phyloP scores from a whole-genome alignment of 768 basidiomycete genomes.

The Leccinum sublutescens region DNA sequence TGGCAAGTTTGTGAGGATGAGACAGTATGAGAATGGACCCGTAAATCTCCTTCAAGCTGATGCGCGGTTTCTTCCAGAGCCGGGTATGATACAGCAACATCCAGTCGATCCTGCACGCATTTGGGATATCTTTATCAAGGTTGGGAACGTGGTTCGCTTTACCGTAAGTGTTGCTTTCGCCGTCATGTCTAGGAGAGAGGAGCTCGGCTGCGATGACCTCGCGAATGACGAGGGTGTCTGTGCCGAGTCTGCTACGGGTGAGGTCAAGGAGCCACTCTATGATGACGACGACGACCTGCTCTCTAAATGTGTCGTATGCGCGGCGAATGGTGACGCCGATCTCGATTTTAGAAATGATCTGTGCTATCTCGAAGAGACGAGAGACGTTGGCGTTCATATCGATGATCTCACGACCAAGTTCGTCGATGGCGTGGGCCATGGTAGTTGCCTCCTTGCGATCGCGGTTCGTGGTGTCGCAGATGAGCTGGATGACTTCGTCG shows the following conservation, averaged over 20 bases:
- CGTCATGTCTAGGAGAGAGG: conserved; percentile 52
- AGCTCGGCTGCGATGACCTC: conserved; percentile 74
- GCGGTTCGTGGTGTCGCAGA: conserved; percentile 53
- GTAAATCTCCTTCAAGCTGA: conserved; percentile 81
- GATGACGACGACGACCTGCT: conserved; percentile 78
- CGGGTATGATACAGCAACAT: conserved; percentile 79
- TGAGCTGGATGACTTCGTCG: conserved; percentile 77
- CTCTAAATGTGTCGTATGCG: conserved; percentile 85
- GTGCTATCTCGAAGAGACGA: conserved; percentile 73
- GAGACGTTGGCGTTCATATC: conserved; percentile 59
- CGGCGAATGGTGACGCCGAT: conserved; percentile 87
- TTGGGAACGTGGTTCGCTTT: conserved; percentile 38
- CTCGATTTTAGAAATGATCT: conserved; percentile 82
- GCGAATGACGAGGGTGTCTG: conserved; percentile 64
- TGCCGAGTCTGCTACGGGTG: conserved; percentile 65
- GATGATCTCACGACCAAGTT: conserved; percentile 78
- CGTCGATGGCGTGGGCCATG: conserved; percentile 64
- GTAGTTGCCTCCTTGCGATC: conserved; percentile 56
- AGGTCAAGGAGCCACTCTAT: conserved; percentile 86
- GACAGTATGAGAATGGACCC: conserved; percentile 71
- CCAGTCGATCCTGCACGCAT: conserved; percentile 67
- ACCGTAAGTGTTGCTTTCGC: conserved; percentile 47
- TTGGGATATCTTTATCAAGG: conserved; percentile 39
- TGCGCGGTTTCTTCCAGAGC: conserved; percentile 81
- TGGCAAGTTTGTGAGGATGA: conserved; percentile 67